Evolutionary conservation across 768 basidiomycete species (phyloP), one percentile per base, ranked within the genome.

Genomic region (Pleurotus djamor): DNA sequence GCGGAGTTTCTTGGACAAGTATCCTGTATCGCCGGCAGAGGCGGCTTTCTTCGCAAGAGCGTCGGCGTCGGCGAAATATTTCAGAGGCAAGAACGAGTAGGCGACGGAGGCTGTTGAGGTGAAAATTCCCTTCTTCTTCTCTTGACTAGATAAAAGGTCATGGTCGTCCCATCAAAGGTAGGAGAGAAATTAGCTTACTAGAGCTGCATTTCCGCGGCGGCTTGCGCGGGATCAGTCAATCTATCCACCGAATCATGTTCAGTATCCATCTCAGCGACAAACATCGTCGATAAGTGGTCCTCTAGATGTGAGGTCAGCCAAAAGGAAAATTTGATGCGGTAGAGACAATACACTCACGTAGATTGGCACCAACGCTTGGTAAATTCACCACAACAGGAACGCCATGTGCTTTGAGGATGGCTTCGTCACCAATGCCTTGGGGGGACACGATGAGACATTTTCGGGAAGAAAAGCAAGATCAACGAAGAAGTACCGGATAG

Each of bases 291-390:
- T 8, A 63, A 34, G 52, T 67, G 64, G 32, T 67, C 66, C 63
- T 69, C n/a, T n/a, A n/a, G n/a, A n/a, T n/a, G n/a, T n/a, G n/a
- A n/a, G n/a, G n/a, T n/a, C n/a, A n/a, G n/a, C n/a, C n/a, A n/a
- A n/a, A n/a, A n/a, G n/a, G n/a, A n/a, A n/a, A n/a, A n/a, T n/a
- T n/a, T n/a, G n/a, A 41, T 41, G 38, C 38, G 38, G 38, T 38
- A 56, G 4, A 5, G 3, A 4, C 33, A 6, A n/a, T n/a, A n/a
- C n/a, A 54, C 67, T 21, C 57, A 67, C 66, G 71, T n/a, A 72
- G 60, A 54, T 73, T 72, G 48, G 66, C 63, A 12, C 72, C 72
- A 5, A 70, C 72, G 8, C 71, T 66, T 10, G 68, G 73, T n/a
- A 71, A 63, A 41, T 71, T 66, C n/a, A 73, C 37, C 17, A 65